Percentiles rank a stretch among this genome's conserved stretches.
Evolutionary conservation across 768 basidiomycete species (phyloP).

Genomic region (Lentinula boryana): DNA sequence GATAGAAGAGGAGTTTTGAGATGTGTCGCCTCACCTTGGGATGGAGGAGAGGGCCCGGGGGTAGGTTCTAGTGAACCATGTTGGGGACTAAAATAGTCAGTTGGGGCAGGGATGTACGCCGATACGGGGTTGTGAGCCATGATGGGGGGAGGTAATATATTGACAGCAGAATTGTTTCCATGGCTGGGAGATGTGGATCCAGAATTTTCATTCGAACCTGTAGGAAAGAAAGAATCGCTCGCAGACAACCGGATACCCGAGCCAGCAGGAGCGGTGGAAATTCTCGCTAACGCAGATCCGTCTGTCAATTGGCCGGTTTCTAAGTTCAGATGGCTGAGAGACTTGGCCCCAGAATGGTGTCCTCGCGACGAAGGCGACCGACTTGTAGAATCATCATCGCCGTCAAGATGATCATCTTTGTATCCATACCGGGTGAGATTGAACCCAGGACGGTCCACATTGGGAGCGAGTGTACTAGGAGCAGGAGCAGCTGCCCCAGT

Average conservation of each 20-base stretch:
- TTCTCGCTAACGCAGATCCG: not conserved
- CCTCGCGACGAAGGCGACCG: not conserved
- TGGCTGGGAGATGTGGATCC: not conserved
- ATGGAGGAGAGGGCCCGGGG: not conserved
- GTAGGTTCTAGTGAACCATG: not conserved
- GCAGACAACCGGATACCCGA: not conserved
- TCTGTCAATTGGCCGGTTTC: not conserved
- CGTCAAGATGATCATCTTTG: not conserved
- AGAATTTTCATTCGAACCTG: not conserved
- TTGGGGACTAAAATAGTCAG: not conserved
- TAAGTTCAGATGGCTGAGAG: not conserved
- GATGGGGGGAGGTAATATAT: not conserved
- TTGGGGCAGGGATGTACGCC: not conserved
- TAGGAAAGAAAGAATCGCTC: not conserved
- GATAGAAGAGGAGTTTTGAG: not conserved
- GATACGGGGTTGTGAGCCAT: not conserved
- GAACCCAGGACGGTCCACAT: constrained; percentile 59
- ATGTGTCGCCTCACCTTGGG: not conserved
- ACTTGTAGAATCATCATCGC: too few species aligned
- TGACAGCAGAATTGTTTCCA: not conserved
- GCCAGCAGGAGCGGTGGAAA: not conserved
- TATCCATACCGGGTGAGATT: constrained; percentile 47
- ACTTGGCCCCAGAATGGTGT: constrained; percentile 1
- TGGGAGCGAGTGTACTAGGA: constrained; percentile 44
- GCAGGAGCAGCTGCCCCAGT: constrained; percentile 54